These are phyloP conservation scores for Elaeagnus macrophylla DNA, from an alignment of 306 rosid species.

Conservation along the genomic window DNA sequence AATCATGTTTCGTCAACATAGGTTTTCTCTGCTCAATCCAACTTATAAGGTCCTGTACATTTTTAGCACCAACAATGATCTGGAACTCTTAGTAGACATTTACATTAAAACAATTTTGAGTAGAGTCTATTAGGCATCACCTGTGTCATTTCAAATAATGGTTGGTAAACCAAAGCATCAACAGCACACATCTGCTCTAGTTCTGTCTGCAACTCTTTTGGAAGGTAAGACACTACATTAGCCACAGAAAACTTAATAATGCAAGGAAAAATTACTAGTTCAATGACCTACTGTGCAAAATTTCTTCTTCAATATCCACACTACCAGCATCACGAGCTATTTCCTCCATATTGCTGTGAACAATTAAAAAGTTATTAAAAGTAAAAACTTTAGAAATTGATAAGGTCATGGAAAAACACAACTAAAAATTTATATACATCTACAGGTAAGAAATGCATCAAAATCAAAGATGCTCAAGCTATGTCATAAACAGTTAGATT, in stretches of 20 bases:
- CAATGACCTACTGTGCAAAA: conserved; percentile 60
- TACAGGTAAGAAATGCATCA: not conserved
- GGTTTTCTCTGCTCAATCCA: conserved; percentile 70
- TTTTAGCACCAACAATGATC: conserved; percentile 15
- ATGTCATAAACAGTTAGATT: too few species aligned
- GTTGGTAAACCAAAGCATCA: conserved; percentile 58
- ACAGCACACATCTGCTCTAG: conserved; percentile 52
- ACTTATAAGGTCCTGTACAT: conserved; percentile 64
- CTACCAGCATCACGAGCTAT: conserved; percentile 91
- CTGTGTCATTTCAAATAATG: conserved; percentile 82
- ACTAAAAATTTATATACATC: not conserved
- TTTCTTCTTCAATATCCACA: conserved; percentile 70
- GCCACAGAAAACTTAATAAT: conserved; percentile 13
- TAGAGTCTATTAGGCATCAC: conserved; percentile 28
- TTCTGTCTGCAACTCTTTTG: conserved; percentile 68
- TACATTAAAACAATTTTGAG: conserved; percentile 11
- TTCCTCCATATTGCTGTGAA: conserved; percentile 90
- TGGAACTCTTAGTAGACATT: conserved; percentile 6
- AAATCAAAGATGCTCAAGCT: too few species aligned
- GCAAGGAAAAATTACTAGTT: conserved; percentile 20
- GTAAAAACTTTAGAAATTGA: not conserved
- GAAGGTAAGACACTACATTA: conserved; percentile 25
- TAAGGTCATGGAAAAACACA: not conserved
- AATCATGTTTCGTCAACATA: conserved; percentile 64
- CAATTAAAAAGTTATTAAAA: conserved; percentile 5